phyloP scores from a whole-genome alignment of 768 basidiomycete genomes.

The Kondoa malvinella region DNA sequence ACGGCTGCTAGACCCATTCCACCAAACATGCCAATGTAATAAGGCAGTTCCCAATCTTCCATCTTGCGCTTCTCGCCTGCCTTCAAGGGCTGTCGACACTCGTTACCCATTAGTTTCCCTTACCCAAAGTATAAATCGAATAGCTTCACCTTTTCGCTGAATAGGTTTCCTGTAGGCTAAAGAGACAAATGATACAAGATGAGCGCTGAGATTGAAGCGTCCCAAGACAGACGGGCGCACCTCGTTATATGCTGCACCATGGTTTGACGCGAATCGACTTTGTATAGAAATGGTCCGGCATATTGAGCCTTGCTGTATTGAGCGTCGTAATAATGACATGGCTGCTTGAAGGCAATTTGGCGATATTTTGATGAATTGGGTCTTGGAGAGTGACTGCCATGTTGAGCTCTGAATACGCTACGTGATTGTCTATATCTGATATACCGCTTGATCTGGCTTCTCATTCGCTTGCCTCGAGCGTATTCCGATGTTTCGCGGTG shows the following conservation, averaged over 20 bases:
- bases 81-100: conserved; percentile 6
- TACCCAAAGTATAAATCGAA: neutral
- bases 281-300: neutral
- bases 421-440: too few relatives aligned
- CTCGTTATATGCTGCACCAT: neutral
- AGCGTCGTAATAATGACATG: neutral
- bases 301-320: neutral
- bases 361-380: too few relatives aligned
- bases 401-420: neutral
- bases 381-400: too few relatives aligned
- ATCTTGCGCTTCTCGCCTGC: conserved; percentile 30
- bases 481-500: too few relatives aligned
- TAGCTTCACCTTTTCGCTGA: neutral
- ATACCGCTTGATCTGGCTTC: too few relatives aligned
- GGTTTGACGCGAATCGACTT: neutral
- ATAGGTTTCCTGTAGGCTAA: conserved; percentile 3
- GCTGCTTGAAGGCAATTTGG: neutral
- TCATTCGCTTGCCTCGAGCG: too few relatives aligned
- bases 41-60: conserved; percentile 35
- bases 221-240: neutral
- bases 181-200: neutral
- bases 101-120: neutral
- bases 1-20: conserved; percentile 31
- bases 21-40: conserved; percentile 33
- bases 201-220: neutral